phyloP scores from a whole-genome alignment of 2,329 filamentous ascomycete genomes.

The Trichoderma simmonsii region DNA sequence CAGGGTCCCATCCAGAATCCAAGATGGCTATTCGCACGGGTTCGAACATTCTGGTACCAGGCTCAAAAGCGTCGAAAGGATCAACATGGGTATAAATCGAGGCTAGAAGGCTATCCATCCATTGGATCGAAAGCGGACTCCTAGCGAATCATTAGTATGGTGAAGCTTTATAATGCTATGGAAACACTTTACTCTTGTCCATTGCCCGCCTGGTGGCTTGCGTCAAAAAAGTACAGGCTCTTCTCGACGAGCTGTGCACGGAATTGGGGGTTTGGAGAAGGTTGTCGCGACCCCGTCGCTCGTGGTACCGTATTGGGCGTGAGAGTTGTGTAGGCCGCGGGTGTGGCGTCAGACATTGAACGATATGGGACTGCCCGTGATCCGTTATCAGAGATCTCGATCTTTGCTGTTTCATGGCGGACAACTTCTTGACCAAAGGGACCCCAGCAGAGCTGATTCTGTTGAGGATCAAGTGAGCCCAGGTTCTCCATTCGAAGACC shows the following conservation, averaged over 20 bases:
- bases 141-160: not conserved
- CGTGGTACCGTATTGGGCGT: not conserved
- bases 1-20: not conserved
- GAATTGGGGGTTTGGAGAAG: not conserved
- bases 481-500: not conserved
- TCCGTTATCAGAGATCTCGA: not conserved
- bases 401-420: not conserved
- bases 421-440: constrained; percentile 4
- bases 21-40: constrained; percentile 5
- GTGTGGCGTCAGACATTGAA: not conserved
- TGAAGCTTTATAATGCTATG: not conserved
- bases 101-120: not conserved
- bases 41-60: not conserved
- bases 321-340: not conserved
- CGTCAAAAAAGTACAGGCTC: not conserved
- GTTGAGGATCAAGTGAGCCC: not conserved
- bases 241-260: not conserved
- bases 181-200: not conserved
- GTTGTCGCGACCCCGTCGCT: not conserved
- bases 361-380: not conserved
- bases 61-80: not conserved
- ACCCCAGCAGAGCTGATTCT: constrained; percentile 5
- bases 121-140: not conserved
- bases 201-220: not conserved
- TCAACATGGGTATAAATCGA: not conserved